Evolutionary conservation across 2,329 filamentous ascomycete genomes (phyloP).

Genomic region (Cladosporium sp.): DNA sequence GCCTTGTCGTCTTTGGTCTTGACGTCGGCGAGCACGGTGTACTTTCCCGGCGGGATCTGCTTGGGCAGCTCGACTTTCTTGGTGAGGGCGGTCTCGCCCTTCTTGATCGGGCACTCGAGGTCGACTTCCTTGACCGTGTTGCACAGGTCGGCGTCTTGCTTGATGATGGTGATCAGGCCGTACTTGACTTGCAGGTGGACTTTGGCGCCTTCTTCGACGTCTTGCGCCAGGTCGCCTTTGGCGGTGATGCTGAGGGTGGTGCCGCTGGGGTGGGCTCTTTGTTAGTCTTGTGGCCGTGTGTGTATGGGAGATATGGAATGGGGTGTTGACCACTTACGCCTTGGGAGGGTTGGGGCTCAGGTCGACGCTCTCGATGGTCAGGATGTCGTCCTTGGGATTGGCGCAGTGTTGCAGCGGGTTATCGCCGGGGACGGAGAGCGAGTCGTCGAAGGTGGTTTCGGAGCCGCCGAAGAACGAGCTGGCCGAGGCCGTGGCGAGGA

Average conservation of each 20-base stretch:
- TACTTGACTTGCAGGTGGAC: constrained; percentile 86
- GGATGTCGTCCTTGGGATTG: constrained; percentile 63
- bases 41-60: constrained; percentile 86
- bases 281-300: constrained; percentile 10
- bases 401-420: constrained; percentile 80
- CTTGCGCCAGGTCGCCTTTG: constrained; percentile 65
- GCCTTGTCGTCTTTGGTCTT: constrained; percentile 68
- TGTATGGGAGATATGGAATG: constrained; percentile 9
- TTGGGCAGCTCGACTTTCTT: constrained; percentile 82
- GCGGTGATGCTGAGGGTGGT: constrained; percentile 72
- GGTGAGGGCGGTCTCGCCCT: constrained; percentile 63
- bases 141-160: constrained; percentile 76
- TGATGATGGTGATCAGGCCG: constrained; percentile 84
- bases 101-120: constrained; percentile 79
- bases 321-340: constrained; percentile 52
- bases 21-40: constrained; percentile 83
- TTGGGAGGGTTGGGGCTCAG: constrained; percentile 79
- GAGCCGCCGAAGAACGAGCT: constrained; percentile 4
- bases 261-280: constrained; percentile 56
- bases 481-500: constrained; percentile 10
- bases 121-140: constrained; percentile 86
- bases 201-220: constrained; percentile 72
- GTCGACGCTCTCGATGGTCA: constrained; percentile 74
- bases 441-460: constrained; percentile 31
- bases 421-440: constrained; percentile 69